phyloP scores from a whole-genome alignment of 2,329 filamentous ascomycete genomes.

The Penicillium crustosum region DNA sequence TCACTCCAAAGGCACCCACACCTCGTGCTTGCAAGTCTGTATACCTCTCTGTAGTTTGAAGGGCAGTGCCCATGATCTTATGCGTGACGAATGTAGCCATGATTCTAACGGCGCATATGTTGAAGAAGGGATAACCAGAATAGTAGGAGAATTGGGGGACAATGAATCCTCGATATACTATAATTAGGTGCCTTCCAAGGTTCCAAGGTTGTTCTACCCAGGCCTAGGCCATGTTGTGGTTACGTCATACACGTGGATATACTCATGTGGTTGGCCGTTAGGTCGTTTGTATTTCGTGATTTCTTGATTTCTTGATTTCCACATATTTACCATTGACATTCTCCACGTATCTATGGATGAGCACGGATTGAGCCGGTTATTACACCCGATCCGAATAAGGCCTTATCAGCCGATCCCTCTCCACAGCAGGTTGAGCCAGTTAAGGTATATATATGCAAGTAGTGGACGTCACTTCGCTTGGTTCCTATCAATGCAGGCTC shows the following conservation, averaged over 20 bases:
- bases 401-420: neutral
- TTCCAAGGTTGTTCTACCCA: neutral
- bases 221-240: neutral
- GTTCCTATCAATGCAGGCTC: neutral
- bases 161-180: neutral
- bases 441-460: neutral
- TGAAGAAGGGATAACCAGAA: neutral
- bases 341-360: neutral
- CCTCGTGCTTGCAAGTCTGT: neutral
- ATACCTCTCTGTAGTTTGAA: slow-evolving; percentile 5
- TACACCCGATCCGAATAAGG: neutral
- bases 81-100: slow-evolving; percentile 5
- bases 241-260: neutral
- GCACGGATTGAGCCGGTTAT: neutral
- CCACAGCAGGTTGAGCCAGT: neutral
- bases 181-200: neutral
- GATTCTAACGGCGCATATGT: neutral
- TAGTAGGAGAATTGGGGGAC: too few species aligned
- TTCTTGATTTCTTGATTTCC: neutral
- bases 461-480: neutral
- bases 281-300: too few species aligned
- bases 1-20: slow-evolving; percentile 1
- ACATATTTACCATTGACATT: neutral
- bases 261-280: neutral
- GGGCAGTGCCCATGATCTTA: slow-evolving; percentile 4